These are phyloP conservation scores for Colletotrichum sp. DNA, from an alignment of 2,329 filamentous ascomycete genomes.

Conservation along the genomic window DNA sequence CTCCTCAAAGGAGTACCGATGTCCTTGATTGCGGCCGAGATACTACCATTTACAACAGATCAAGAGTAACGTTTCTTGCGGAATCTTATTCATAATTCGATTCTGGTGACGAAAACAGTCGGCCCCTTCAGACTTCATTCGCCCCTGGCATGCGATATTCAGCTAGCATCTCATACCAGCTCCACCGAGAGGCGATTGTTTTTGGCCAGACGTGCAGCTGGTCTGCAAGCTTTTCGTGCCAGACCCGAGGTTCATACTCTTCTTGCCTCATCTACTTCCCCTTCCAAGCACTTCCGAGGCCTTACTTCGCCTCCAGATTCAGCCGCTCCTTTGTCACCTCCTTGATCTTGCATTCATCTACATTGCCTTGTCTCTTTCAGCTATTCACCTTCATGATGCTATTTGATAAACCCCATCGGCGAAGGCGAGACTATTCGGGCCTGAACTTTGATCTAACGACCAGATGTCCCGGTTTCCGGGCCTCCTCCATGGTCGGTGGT, in stretches of 20 bases:
- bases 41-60: neutral
- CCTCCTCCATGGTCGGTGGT: neutral
- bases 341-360: neutral
- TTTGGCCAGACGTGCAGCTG: neutral
- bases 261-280: neutral
- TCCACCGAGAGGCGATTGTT: neutral
- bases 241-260: neutral
- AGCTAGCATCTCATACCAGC: neutral
- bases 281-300: neutral
- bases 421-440: neutral
- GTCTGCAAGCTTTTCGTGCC: neutral
- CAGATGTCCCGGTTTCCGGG: neutral
- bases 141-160: neutral
- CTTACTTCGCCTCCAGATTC: neutral
- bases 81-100: neutral
- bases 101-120: neutral
- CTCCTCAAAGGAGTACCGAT: neutral
- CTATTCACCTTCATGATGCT: neutral
- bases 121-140: neutral
- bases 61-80: neutral
- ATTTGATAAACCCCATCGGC: neutral
- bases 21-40: neutral
- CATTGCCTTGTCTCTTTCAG: neutral
- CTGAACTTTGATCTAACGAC: neutral
- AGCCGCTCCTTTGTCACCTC: neutral